Base-by-base conservation (phyloP, 1,139 yeast genomes). In the Sugiyamaella castrensis region DNA sequence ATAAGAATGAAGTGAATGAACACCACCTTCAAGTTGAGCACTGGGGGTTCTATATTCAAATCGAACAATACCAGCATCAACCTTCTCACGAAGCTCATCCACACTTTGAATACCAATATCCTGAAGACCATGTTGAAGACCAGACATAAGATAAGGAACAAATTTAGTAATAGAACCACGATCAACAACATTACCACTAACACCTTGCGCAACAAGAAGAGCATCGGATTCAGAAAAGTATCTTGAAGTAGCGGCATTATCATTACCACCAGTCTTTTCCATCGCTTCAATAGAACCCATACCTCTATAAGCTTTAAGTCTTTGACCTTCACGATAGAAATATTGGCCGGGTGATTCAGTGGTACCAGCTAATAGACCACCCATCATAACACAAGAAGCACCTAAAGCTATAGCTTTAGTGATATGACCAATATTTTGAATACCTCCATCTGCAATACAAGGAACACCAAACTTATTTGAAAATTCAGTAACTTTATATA, bases 281-380 rank as follows among this genome's bases (percentile, higher is more conserved):
- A 91, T 91, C 58, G 99, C 99, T 70, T 91, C 99, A 64, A 92
- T 84, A 34, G 98, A 92, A 61, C 99, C 99, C 98, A 92, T 92
- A 76, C 99, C 99, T 77, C 99, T 86, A 80, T 92, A 92, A 57
- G 89, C 74, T 80, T 92, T 92, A 71, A 94, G 82, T 74, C 99
- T 86, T 78, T 94, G 85, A 69, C 99, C 98, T 66, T 92, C 98
- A 69, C 95, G 83, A 83, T 83, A 92, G 75, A 87, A 92, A 76
- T 91, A 92, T 63, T 87, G 91, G 73, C 99, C 99, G 63, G 99
- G 99, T 56, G 98, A 86, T 77, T 92, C 99, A 54, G 94, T 73
- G 54, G 98, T 92, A 75, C 98, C 99, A 55, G 99, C 99, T 65
- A 92, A 80, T 79, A 92, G 84, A 74, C 98, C 96, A 68, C 99